phyloP scores from a whole-genome alignment of 2,329 filamentous ascomycete genomes.

The Colletotrichum falcatum region DNA sequence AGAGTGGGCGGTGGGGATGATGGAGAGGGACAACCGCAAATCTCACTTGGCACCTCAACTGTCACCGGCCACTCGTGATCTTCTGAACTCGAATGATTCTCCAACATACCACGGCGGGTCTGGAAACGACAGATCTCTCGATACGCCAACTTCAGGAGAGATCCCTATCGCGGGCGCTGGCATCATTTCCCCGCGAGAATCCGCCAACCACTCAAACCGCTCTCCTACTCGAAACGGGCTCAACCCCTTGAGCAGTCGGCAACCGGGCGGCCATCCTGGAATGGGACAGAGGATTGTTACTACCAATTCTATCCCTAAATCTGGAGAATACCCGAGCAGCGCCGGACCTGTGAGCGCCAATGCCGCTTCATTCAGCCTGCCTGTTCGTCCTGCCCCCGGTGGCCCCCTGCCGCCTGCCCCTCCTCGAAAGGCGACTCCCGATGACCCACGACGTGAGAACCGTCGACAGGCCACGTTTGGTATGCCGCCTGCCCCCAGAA shows the following conservation, averaged over 20 bases:
- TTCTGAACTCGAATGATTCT: constrained; percentile 74
- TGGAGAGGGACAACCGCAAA: constrained; percentile 95
- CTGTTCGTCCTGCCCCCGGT: constrained; percentile 72
- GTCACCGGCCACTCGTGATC: constrained; percentile 81
- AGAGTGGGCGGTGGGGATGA: constrained; percentile 93
- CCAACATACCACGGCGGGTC: constrained; percentile 59
- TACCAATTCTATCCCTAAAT: constrained; percentile 65
- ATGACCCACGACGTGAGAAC: constrained; percentile 64
- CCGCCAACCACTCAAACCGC: constrained; percentile 58
- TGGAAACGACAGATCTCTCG: constrained; percentile 60
- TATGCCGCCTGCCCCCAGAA: constrained; percentile 57
- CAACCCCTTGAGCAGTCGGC: constrained; percentile 57
- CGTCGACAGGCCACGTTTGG: constrained; percentile 67
- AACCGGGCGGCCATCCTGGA: constrained; percentile 60
- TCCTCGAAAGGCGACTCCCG: constrained; percentile 66
- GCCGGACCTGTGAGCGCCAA: constrained; percentile 57
- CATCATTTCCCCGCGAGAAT: constrained; percentile 67
- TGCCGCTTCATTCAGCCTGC: constrained; percentile 69
- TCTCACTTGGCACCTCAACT: constrained; percentile 88
- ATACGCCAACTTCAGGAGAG: constrained; percentile 78
- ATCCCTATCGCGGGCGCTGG: constrained; percentile 73
- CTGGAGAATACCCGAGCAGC: constrained; percentile 53
- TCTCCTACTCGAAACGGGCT: constrained; percentile 65
- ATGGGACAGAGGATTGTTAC: constrained; percentile 64
- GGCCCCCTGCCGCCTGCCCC: constrained; percentile 72